Evolutionary conservation across 2,329 filamentous ascomycete genomes (phyloP), one percentile per base, ranked within the genome.

Genomic region (Leptographium procerum): DNA sequence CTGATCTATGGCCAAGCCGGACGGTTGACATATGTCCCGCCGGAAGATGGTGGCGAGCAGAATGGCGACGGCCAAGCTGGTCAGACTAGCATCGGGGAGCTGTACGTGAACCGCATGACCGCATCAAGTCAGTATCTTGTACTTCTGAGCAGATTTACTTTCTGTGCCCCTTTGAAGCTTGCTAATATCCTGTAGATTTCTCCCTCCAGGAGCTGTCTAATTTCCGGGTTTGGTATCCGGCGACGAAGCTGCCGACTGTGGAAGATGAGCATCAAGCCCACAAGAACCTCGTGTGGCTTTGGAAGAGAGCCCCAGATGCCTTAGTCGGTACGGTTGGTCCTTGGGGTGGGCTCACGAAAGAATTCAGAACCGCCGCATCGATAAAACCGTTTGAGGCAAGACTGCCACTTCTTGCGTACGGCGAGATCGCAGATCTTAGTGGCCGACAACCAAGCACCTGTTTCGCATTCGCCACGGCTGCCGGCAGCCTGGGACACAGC

Each of bases 401-500:
- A 14, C 55, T 63, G 9, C 59, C 71, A 11, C 66, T 86, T 5
- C 72, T 89, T 26, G 77, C 79, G 2, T 72, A 82, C 31, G 85
- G 85, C 1, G 77, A 81, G 59, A 75, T 83, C 62, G 68, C 72
- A 1, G 72, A 81, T 62, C 61, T 70, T 22, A 73, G 66, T 3
- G 29, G 57, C 26, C 31, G 64, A 59, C 31, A 65, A 57, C 34
- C 63, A 34, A 62, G 59, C 1, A 67, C 65, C 19, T 68, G 69
- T 14, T 69, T 72, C 1, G 68, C 72, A 63, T 73, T 77, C 61
- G 80, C 73, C 61, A 77, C 72, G 65, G 77, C 72, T 6, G 72
- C 77, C 2, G 86, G 86, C n/a, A 74, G 77, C 54, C 77, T 75
- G 16, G 81, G 82, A 1, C 79, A 85, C 62, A 70, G 80, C 1